A percentile compares a stretch with the other conserved stretches of the same genome.
Conservation (phyloP, 306 rosid genomes). For the Urtica urens region DNA sequence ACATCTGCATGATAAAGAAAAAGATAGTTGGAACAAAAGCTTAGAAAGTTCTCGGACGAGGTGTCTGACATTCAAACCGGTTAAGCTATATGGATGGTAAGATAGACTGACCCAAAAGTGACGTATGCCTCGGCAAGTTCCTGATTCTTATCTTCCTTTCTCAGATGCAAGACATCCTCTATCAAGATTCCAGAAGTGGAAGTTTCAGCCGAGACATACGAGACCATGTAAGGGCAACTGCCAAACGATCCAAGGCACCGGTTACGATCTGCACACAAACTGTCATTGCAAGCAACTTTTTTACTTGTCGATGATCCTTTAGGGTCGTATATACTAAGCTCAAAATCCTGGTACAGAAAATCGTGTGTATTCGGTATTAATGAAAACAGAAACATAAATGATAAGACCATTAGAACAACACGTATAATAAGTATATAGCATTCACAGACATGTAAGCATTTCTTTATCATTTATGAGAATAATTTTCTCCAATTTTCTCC, state of each 20-base stretch:
- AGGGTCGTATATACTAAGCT: constrained; percentile 65
- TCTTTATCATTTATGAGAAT: background rate
- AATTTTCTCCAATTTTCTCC: too few species aligned
- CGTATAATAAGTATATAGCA: too few species aligned
- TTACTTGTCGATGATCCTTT: constrained; percentile 70
- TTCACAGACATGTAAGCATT: background rate
- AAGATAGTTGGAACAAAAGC: too few species aligned
- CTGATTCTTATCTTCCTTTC: constrained; percentile 38
- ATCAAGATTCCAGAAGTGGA: constrained; percentile 73
- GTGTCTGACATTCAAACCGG: constrained; percentile 2
- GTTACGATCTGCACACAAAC: constrained; percentile 47
- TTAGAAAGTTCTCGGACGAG: too few species aligned
- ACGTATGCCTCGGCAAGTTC: constrained; percentile 58
- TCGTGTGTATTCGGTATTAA: constrained; percentile 5
- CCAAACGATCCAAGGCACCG: constrained; percentile 48
- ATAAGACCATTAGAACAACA: background rate
- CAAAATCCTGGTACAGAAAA: constrained; percentile 46
- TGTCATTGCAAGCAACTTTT: constrained; percentile 60
- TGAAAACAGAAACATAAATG: background rate
- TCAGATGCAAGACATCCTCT: constrained; percentile 75
- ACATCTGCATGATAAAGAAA: constrained; percentile 62
- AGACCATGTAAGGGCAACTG: constrained; percentile 79
- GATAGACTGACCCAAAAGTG: constrained; percentile 72
- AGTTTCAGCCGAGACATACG: constrained; percentile 80
- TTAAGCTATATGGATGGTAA: constrained; percentile 2